phyloP scores from a whole-genome alignment of 225 moss, liverwort and hornwort species.

The Bryoerythrophyllum caledonicum region DNA sequence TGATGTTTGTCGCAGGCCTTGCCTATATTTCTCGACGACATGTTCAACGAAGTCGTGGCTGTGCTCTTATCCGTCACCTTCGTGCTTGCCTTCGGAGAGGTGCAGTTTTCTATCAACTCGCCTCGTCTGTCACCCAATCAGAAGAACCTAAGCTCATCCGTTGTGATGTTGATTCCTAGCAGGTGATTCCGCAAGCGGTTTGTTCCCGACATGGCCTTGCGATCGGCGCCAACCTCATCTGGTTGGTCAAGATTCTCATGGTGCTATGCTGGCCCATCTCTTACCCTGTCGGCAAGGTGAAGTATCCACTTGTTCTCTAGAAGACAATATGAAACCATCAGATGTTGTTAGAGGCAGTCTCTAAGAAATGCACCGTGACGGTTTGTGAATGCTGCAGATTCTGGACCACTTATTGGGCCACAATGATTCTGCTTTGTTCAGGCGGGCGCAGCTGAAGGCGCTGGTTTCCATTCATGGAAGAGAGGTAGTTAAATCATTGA shows the following conservation, averaged over 20 bases:
- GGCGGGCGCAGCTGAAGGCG: conserved; percentile 83
- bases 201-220: conserved; percentile 88
- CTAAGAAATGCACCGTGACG: conserved; percentile 9
- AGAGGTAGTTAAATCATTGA: conserved; percentile 56
- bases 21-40: conserved; percentile 90
- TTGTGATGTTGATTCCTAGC: neutral
- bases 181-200: conserved; percentile 93
- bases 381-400: conserved; percentile 53
- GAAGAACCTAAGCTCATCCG: neutral
- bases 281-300: conserved; percentile 94
- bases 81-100: conserved; percentile 88
- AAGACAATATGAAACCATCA: neutral
- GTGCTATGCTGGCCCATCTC: conserved; percentile 72
- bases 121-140: neutral
- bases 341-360: neutral
- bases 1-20: conserved; percentile 70
- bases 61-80: conserved; percentile 88
- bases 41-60: conserved; percentile 90
- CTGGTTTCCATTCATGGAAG: conserved; percentile 85
- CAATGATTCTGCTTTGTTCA: conserved; percentile 80
- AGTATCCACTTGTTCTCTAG: neutral
- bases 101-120: conserved; percentile 16
- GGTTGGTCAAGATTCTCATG: conserved; percentile 81
- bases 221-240: conserved; percentile 78
- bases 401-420: conserved; percentile 77